Evolutionary conservation across 306 rosid genomes (phyloP).

Genomic region (Echinosophora koreensis): DNA sequence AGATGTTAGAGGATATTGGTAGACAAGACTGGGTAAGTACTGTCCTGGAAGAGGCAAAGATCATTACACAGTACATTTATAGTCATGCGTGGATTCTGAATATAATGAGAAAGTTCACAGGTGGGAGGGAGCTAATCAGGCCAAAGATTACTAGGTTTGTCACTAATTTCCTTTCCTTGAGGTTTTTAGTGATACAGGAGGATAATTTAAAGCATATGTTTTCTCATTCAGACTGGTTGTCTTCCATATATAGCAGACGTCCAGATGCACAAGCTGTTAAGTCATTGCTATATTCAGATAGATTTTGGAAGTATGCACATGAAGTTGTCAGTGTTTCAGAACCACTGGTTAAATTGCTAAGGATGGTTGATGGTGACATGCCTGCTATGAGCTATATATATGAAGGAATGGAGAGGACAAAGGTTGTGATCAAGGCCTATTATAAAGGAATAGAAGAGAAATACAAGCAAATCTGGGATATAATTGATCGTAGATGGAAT

Average conservation of each 20-base stretch:
- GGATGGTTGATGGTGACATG: conserved; percentile 82
- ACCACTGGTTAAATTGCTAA: conserved; percentile 65
- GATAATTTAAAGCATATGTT: conserved; percentile 74
- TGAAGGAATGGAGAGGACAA: conserved; percentile 72
- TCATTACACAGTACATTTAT: conserved; percentile 58
- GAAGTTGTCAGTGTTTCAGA: conserved; percentile 76
- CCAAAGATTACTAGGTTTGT: conserved; percentile 65
- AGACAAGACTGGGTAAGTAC: conserved; percentile 69
- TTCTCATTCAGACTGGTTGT: conserved; percentile 69
- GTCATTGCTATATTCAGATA: conserved; percentile 58
- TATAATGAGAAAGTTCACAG: conserved; percentile 68
- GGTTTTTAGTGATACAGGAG: conserved; percentile 68
- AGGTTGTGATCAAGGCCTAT: conserved; percentile 58
- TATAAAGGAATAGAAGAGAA: conserved; percentile 69
- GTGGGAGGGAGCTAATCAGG: conserved; percentile 68
- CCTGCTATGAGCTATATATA: conserved; percentile 75
- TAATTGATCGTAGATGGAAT: conserved; percentile 73
- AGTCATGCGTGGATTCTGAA: conserved; percentile 64
- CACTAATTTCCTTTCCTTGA: conserved; percentile 68
- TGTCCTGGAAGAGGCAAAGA: conserved; percentile 71
- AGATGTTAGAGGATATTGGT: conserved; percentile 74
- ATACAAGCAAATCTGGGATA: conserved; percentile 62
- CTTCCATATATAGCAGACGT: conserved; percentile 58
- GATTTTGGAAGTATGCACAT: conserved; percentile 75
- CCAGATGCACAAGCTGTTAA: conserved; percentile 62